Base-by-base conservation (phyloP, 2,329 filamentous ascomycete genomes). In the Fusarium pilosicola region DNA sequence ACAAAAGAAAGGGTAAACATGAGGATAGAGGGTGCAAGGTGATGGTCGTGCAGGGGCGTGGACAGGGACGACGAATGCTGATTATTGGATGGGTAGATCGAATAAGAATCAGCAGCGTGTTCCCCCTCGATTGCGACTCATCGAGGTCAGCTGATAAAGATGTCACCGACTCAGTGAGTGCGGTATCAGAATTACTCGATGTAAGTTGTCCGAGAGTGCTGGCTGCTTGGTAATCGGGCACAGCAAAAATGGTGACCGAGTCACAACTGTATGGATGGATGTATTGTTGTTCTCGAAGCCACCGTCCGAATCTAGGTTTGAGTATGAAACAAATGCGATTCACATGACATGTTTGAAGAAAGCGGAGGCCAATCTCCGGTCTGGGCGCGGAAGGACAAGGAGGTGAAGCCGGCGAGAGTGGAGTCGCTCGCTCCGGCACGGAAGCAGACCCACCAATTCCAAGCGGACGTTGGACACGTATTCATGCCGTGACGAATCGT, bases 21-120 rank as follows among this genome's bases (percentile, higher is more conserved):
- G 63, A 68, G 54, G 66, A 48, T 62, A 57, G 65, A 74, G 71
- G 71, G 68, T 73, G 68, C 45, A 67, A 65, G 52, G 58, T 61
- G 58, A 39, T 26, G 44, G 22, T 13, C 6, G 38, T 44, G 32
- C 13, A 69, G 65, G 62, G 68, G 73, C 64, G 75, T 67, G 66
- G 67, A 68, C 34, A 60, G 51, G 54, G 34, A 32, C 20, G 24
- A 24, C 58, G 51, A 45, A 65, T 62, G 34, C 20, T 30, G n/a
- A 70, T 62, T 42, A 76, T 76, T 76, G 70, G 66, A 52, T 32
- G 49, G 42, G 42, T 48, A 65, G 67, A 70, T 67, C 69, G 61
- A 76, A 71, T 73, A 46, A 65, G 46, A 67, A 36, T 20, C 30
- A 68, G 70, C 42, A 70, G 75, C 65, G 67, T 73, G 74, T 77